phyloP scores from a whole-genome alignment of 352 stramenopile genomes.

The Phytophthora macrochlamydospora region DNA sequence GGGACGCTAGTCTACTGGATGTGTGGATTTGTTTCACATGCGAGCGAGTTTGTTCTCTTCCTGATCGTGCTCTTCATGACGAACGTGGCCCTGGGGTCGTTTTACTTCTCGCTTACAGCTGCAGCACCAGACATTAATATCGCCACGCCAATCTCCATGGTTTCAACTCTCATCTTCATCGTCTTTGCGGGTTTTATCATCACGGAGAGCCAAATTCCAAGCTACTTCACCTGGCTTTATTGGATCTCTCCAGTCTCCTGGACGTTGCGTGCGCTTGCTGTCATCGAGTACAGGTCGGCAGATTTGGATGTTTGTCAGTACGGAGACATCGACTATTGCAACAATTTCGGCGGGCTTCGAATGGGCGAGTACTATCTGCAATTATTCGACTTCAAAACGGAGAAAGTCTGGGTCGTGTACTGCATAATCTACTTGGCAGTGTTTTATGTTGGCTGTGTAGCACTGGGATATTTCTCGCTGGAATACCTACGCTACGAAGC shows the following conservation, averaged over 20 bases:
- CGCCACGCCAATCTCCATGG: slow-evolving; percentile 49
- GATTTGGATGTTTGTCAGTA: slow-evolving; percentile 44
- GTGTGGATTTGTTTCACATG: slow-evolving; percentile 61
- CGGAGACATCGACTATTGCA: slow-evolving; percentile 45
- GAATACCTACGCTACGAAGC: slow-evolving; percentile 43
- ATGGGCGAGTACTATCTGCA: slow-evolving; percentile 45
- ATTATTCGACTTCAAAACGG: slow-evolving; percentile 44
- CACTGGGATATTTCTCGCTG: slow-evolving; percentile 39
- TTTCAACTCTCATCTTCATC: slow-evolving; percentile 51
- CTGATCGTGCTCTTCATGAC: slow-evolving; percentile 56
- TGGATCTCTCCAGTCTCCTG: slow-evolving; percentile 66
- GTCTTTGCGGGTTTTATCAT: slow-evolving; percentile 64
- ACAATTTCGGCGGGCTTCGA: slow-evolving; percentile 19
- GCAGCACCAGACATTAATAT: slow-evolving; percentile 40
- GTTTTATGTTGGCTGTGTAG: slow-evolving; percentile 36
- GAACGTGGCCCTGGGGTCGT: slow-evolving; percentile 54
- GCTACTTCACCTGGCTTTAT: slow-evolving; percentile 67
- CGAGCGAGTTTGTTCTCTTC: slow-evolving; percentile 48
- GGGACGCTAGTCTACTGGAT: slow-evolving; percentile 88
- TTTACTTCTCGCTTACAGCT: slow-evolving; percentile 58
- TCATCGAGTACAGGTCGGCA: slow-evolving; percentile 49
- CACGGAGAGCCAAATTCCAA: slow-evolving; percentile 51
- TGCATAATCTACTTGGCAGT: slow-evolving; percentile 40
- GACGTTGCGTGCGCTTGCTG: slow-evolving; percentile 39
- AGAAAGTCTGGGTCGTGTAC: slow-evolving; percentile 41